Percentiles rank a stretch among this genome's conserved stretches.
phyloP scores from a whole-genome alignment of 2,329 filamentous ascomycete genomes.

The Penicillium hordei region DNA sequence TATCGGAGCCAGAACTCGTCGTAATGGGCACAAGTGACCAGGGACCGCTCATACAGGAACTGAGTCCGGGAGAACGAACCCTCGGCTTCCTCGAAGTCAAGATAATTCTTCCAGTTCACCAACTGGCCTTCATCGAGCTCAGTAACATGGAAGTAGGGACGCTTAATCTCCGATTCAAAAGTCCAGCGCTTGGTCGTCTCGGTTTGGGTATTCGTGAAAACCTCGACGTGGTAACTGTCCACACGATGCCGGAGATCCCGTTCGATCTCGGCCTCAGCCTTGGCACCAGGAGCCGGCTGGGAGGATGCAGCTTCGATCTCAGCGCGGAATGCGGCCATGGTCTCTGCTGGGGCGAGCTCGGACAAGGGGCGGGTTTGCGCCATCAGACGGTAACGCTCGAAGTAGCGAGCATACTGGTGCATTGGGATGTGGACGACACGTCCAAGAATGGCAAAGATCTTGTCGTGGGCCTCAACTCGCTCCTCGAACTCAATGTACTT shows the following conservation, averaged over 20 bases:
- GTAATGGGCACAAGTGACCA: slow-evolving; percentile 91
- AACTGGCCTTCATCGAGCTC: slow-evolving; percentile 84
- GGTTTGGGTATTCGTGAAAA: slow-evolving; percentile 76
- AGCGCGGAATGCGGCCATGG: slow-evolving; percentile 65
- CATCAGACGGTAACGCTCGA: slow-evolving; percentile 80
- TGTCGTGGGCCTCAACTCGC: slow-evolving; percentile 77
- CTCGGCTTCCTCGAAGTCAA: slow-evolving; percentile 90
- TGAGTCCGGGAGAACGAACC: slow-evolving; percentile 72
- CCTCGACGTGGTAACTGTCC: slow-evolving; percentile 75
- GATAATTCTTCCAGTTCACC: slow-evolving; percentile 89
- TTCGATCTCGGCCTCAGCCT: slow-evolving; percentile 76
- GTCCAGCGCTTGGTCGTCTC: slow-evolving; percentile 94
- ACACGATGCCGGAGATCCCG: slow-evolving; percentile 77
- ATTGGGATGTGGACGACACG: slow-evolving; percentile 87
- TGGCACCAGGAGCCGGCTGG: slow-evolving; percentile 46
- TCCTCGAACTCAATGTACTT: slow-evolving; percentile 98
- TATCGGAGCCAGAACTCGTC: slow-evolving; percentile 99
- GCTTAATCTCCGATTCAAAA: slow-evolving; percentile 90
- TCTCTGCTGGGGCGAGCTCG: slow-evolving; percentile 70
- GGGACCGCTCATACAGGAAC: slow-evolving; percentile 88
- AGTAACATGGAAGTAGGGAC: slow-evolving; percentile 94
- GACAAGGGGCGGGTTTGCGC: slow-evolving; percentile 69
- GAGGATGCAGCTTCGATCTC: slow-evolving; percentile 63
- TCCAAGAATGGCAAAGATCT: slow-evolving; percentile 78
- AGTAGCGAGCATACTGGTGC: slow-evolving; percentile 95